These are phyloP conservation scores for Aspergillus cejpii DNA, from an alignment of 2,329 filamentous ascomycete species.

Conservation along the genomic window DNA sequence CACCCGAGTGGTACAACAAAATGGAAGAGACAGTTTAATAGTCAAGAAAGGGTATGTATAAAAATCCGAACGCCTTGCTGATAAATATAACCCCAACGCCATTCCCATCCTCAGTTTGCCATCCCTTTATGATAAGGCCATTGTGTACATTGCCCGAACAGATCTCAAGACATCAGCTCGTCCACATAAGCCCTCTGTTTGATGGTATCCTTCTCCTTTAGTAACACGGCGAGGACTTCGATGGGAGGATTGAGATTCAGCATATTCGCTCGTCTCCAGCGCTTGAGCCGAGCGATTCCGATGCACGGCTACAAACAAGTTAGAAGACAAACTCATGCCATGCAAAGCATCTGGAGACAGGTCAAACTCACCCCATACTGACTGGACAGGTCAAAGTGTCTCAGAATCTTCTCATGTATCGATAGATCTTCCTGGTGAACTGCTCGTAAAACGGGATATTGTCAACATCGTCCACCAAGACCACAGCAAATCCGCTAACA, in stretches of 20 bases:
- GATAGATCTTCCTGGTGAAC: conserved; percentile 72
- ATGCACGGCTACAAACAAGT: conserved; percentile 64
- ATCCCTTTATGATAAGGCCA: not conserved
- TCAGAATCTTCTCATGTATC: conserved; percentile 73
- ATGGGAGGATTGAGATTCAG: conserved; percentile 82
- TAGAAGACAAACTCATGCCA: conserved; percentile 9
- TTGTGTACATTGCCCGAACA: not conserved
- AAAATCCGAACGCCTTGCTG: conserved; percentile 2
- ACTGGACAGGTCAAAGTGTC: conserved; percentile 86
- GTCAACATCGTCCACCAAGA: not conserved
- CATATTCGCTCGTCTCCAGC: conserved; percentile 79
- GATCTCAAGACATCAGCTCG: conserved; percentile 29
- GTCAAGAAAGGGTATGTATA: not conserved
- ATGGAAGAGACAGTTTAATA: too few species aligned
- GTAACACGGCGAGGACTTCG: conserved; percentile 78
- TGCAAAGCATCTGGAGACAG: not conserved
- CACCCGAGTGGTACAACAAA: too few species aligned
- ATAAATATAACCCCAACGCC: conserved; percentile 9
- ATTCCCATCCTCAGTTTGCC: not conserved
- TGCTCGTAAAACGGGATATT: conserved; percentile 13
- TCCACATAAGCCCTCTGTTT: conserved; percentile 61
- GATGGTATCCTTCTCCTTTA: conserved; percentile 51
- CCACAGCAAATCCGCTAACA: conserved; percentile 9
- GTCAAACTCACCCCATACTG: conserved; percentile 76
- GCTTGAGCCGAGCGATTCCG: conserved; percentile 70